Conservation (phyloP, 108 stramenopile species). For the Cyclotella kingstonii region DNA sequence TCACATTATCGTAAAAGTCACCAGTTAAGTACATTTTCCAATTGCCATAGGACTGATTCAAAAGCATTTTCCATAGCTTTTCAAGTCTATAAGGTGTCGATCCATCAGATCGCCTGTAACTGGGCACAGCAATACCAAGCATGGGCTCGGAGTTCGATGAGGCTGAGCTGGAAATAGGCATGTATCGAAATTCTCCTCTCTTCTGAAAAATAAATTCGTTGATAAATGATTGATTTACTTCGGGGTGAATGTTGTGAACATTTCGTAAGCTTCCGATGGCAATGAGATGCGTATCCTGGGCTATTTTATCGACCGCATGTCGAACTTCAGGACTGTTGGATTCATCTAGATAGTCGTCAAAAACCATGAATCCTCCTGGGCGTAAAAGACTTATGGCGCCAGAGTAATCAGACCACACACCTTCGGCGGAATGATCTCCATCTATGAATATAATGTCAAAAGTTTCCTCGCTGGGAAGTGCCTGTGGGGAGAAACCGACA, state of each 20-base stretch:
- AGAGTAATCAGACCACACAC: background rate
- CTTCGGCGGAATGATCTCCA: background rate
- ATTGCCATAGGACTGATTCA: background rate
- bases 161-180: background rate
- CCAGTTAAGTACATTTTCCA: background rate
- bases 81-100: background rate
- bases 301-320: slow-evolving; percentile 1
- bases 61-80: background rate
- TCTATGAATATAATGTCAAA: background rate
- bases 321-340: background rate
- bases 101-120: background rate
- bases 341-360: background rate
- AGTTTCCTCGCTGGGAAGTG: background rate
- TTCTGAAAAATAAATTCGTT: background rate
- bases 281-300: background rate
- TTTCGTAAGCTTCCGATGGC: background rate
- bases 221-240: background rate
- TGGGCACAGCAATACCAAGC: background rate
- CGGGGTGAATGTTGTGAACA: background rate
- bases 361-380: background rate
- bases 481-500: background rate
- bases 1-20: background rate
- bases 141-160: background rate
- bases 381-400: background rate
- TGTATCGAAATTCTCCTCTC: background rate